phyloP scores from a whole-genome alignment of 345 rosid genomes.

The Eucalyptus curtisii region DNA sequence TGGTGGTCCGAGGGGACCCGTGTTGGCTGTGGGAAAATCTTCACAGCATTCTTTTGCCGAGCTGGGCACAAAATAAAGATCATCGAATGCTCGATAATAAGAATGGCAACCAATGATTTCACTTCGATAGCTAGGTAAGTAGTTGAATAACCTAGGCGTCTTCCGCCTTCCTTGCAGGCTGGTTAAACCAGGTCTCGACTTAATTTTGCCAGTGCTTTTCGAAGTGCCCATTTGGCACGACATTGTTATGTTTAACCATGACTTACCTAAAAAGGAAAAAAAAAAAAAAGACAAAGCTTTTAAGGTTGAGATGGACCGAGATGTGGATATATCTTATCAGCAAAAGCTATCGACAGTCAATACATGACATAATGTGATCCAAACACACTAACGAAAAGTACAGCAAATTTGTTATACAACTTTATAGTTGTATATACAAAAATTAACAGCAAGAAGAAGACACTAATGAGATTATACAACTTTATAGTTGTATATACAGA shows the following conservation, averaged over 20 bases:
- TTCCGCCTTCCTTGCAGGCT: constrained; percentile 69
- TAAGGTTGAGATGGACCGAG: neutral
- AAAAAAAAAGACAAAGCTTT: neutral
- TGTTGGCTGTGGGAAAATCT: constrained; percentile 86
- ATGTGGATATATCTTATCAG: neutral
- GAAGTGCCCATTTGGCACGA: constrained; percentile 62
- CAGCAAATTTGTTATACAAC: neutral
- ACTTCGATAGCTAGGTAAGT: neutral
- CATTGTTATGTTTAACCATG: constrained; percentile 77
- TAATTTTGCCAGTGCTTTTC: constrained; percentile 89
- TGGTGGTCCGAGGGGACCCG: constrained; percentile 69
- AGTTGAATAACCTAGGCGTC: constrained; percentile 41
- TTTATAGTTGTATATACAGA: neutral
- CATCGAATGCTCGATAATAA: neutral
- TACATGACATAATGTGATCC: neutral
- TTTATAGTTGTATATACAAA: no score
- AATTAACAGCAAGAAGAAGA: no score
- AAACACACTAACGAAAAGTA: neutral
- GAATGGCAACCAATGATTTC: neutral
- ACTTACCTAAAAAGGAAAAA: constrained; percentile 6
- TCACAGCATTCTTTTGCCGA: constrained; percentile 80
- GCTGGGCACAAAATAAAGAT: constrained; percentile 16
- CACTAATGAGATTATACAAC: neutral
- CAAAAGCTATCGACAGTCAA: neutral
- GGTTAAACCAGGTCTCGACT: constrained; percentile 83